phyloP scores from a whole-genome alignment of 2,329 filamentous ascomycete species.

The Hymenoscyphus fraxineus region DNA sequence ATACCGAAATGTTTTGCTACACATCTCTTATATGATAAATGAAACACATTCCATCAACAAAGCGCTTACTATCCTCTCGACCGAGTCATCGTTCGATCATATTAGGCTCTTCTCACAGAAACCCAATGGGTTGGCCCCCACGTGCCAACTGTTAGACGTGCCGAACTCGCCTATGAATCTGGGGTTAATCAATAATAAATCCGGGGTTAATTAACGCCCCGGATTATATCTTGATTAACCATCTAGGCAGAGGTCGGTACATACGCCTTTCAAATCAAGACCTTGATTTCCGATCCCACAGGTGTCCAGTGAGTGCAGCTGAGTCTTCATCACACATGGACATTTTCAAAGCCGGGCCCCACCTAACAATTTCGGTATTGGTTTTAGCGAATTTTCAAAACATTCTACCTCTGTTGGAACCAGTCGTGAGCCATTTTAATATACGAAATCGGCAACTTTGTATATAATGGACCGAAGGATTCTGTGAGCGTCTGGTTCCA shows the following conservation, averaged over 20 bases:
- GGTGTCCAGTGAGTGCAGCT: slow-evolving; percentile 8
- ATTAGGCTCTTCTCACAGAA: slow-evolving; percentile 18
- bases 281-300: slow-evolving; percentile 11
- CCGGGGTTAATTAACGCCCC: slow-evolving; percentile 24
- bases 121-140: slow-evolving; percentile 11
- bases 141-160: slow-evolving; percentile 14
- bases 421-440: slow-evolving; percentile 20
- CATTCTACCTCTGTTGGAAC: slow-evolving; percentile 10
- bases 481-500: slow-evolving; percentile 8
- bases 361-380: slow-evolving; percentile 19
- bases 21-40: not conserved
- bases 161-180: slow-evolving; percentile 17
- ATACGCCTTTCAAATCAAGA: slow-evolving; percentile 18
- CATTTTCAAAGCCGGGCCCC: slow-evolving; percentile 13
- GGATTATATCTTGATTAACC: slow-evolving; percentile 23
- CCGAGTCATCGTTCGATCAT: slow-evolving; percentile 14
- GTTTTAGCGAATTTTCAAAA: slow-evolving; percentile 18
- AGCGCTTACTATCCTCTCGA: slow-evolving; percentile 9
- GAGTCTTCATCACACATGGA: slow-evolving; percentile 10
- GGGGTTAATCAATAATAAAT: slow-evolving; percentile 16
- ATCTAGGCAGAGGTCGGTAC: slow-evolving; percentile 26
- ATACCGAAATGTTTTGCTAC: not conserved
- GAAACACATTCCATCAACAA: not conserved
- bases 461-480: slow-evolving; percentile 12
- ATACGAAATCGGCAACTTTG: slow-evolving; percentile 19